Evolutionary conservation across 176 grass and related monocot species (phyloP).

Genomic region (Lolium perenne): DNA sequence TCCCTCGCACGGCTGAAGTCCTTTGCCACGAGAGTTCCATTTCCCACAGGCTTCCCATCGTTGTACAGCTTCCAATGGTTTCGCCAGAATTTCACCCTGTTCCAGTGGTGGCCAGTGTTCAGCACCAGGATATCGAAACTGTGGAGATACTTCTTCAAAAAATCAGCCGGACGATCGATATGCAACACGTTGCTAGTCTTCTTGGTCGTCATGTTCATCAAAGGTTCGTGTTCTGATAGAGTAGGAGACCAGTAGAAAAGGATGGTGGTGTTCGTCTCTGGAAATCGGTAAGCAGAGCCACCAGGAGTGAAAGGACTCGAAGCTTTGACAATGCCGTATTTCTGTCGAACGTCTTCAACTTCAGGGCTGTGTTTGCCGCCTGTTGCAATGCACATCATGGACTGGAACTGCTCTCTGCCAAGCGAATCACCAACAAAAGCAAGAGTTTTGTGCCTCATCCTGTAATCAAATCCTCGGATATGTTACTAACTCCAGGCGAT

Average conservation of each 20-base stretch:
- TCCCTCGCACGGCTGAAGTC: constrained; percentile 65
- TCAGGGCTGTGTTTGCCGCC: constrained; percentile 61
- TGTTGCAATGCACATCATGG: constrained; percentile 87
- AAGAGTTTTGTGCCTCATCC: constrained; percentile 82
- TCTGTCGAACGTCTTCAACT: constrained; percentile 71
- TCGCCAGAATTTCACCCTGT: constrained; percentile 74
- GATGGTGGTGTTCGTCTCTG: constrained; percentile 73
- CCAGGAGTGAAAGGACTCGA: constrained; percentile 65
- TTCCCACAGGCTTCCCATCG: constrained; percentile 45
- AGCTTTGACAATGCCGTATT: constrained; percentile 69
- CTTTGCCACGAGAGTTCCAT: constrained; percentile 30
- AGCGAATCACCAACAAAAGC: constrained; percentile 92
- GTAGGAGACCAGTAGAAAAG: constrained; percentile 96
- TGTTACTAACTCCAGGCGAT: neutral
- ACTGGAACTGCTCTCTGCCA: constrained; percentile 92
- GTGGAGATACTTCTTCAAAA: constrained; percentile 66
- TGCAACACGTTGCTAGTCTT: constrained; percentile 67
- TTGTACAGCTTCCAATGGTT: constrained; percentile 73
- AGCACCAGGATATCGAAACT: constrained; percentile 75
- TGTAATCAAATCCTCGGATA: constrained; percentile 36
- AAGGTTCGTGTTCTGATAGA: constrained; percentile 71
- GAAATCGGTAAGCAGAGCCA: constrained; percentile 71
- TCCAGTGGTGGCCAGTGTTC: constrained; percentile 96
- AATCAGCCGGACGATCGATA: constrained; percentile 76
- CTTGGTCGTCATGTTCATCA: constrained; percentile 46